Evolutionary conservation across 495 filamentous ascomycete genomes (phyloP).

Genomic region (Podospora conica): DNA sequence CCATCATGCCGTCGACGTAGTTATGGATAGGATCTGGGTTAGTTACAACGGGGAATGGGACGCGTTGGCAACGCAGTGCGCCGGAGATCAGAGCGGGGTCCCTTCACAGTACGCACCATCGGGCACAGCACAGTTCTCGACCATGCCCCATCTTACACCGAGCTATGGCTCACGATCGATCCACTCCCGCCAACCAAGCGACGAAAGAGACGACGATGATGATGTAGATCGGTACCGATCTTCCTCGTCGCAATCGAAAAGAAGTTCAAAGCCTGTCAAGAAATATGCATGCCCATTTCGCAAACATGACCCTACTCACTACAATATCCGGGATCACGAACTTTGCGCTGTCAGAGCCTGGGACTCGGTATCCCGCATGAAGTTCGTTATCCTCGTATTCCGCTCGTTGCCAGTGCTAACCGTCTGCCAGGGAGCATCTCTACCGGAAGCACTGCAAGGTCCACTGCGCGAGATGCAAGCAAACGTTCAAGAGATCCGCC

Average conservation of each 20-base stretch:
- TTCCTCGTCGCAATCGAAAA: slow-evolving; percentile 16
- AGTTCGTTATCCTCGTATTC: slow-evolving; percentile 11
- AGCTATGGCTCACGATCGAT: slow-evolving; percentile 8
- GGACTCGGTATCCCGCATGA: slow-evolving; percentile 25
- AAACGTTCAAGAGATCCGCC: slow-evolving; percentile 15
- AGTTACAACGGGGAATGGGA: slow-evolving; percentile 24
- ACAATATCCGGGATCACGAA: slow-evolving; percentile 23
- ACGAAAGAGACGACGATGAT: slow-evolving; percentile 24
- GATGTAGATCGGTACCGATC: slow-evolving; percentile 16
- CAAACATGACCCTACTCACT: slow-evolving; percentile 23
- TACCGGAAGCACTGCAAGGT: slow-evolving; percentile 26
- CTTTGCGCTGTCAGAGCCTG: slow-evolving; percentile 23
- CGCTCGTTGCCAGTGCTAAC: slow-evolving; percentile 4
- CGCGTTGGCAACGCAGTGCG: slow-evolving; percentile 15
- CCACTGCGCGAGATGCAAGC: slow-evolving; percentile 27
- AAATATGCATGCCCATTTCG: slow-evolving; percentile 27
- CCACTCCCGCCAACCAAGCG: not conserved
- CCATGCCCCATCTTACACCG: slow-evolving; percentile 1
- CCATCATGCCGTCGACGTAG: slow-evolving; percentile 10
- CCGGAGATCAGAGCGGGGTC: slow-evolving; percentile 6
- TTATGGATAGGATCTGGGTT: slow-evolving; percentile 19
- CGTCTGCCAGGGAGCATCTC: slow-evolving; percentile 25
- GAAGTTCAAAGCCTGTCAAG: slow-evolving; percentile 5
- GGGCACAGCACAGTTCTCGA: not conserved
- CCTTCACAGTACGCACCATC: slow-evolving; percentile 1